These are phyloP conservation scores for Zoysia pacifica DNA, from an alignment of 176 grass and related monocot genomes.

Conservation along the genomic window DNA sequence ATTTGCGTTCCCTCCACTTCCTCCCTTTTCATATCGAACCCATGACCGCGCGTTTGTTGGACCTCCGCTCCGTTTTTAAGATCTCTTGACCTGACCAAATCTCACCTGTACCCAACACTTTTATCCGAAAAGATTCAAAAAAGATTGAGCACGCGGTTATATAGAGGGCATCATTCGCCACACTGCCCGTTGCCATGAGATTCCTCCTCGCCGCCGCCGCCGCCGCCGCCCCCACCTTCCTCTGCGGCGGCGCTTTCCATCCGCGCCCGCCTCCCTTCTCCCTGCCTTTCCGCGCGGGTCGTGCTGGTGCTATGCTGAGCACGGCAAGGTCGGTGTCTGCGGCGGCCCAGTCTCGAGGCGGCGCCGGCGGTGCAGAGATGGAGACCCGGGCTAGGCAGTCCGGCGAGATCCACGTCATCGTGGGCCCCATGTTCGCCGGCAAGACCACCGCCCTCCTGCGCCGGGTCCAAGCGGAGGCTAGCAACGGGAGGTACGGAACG, in stretches of 20 bases:
- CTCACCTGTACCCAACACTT: conserved; percentile 15
- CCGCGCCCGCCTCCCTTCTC: conserved; percentile 7
- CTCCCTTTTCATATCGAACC: background rate
- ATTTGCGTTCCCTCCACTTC: conserved; percentile 13
- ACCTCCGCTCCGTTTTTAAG: conserved; percentile 18
- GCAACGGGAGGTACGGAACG: conserved; percentile 66
- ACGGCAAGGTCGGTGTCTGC: conserved; percentile 31
- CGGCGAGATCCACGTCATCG: conserved; percentile 88
- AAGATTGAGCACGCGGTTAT: background rate
- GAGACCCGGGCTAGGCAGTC: conserved; percentile 38
- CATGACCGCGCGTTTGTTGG: background rate
- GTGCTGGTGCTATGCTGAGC: background rate
- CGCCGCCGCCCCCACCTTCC: conserved; percentile 27
- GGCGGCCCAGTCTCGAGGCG: background rate
- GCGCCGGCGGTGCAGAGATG: background rate
- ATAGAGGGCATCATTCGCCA: background rate
- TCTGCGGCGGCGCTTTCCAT: conserved; percentile 12
- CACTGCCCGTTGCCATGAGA: conserved; percentile 56
- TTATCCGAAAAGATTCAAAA: background rate
- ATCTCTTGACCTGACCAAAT: background rate
- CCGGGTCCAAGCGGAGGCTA: conserved; percentile 58
- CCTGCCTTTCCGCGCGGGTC: conserved; percentile 8
- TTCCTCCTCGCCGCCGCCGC: conserved; percentile 53
- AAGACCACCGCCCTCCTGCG: conserved; percentile 85
- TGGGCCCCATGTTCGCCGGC: conserved; percentile 89